These are phyloP conservation scores for Paramecium sonneborni DNA, from an alignment of 73 alveolate genomes.

Conservation along the genomic window DNA sequence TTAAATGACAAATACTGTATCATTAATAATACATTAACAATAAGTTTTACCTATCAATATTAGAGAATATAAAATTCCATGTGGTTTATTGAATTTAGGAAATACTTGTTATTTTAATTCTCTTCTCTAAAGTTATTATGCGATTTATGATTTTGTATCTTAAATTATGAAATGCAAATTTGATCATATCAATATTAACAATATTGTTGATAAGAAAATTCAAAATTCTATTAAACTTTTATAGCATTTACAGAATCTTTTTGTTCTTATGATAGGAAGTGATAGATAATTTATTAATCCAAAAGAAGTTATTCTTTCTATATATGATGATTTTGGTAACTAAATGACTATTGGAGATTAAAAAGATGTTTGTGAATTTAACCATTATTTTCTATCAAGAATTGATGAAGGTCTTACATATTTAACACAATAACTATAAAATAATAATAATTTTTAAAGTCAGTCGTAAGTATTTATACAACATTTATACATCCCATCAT, in stretches of 20 bases:
- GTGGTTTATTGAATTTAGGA: slow-evolving; percentile 84
- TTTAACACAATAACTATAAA: not conserved
- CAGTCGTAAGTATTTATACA: not conserved
- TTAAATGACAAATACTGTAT: not conserved
- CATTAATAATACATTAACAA: not conserved
- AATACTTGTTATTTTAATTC: slow-evolving; percentile 91
- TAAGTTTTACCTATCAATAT: not conserved
- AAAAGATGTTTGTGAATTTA: slow-evolving; percentile 89
- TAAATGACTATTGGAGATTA: slow-evolving; percentile 80
- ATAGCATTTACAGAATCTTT: slow-evolving; percentile 60
- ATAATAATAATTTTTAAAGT: not conserved
- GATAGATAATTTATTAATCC: slow-evolving; percentile 82
- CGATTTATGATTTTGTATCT: slow-evolving; percentile 72
- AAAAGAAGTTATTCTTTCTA: slow-evolving; percentile 65
- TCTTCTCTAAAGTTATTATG: slow-evolving; percentile 77
- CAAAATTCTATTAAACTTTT: slow-evolving; percentile 66
- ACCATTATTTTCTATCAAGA: slow-evolving; percentile 78
- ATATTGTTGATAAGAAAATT: slow-evolving; percentile 31
- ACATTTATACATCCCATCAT: not conserved
- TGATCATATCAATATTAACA: not conserved
- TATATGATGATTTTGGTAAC: slow-evolving; percentile 81
- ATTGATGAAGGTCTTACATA: slow-evolving; percentile 72
- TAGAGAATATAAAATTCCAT: slow-evolving; percentile 71
- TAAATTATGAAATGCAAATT: slow-evolving; percentile 62
- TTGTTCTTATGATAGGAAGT: slow-evolving; percentile 73